phyloP scores from a whole-genome alignment of 345 rosid species.

The Acer saccharum region DNA sequence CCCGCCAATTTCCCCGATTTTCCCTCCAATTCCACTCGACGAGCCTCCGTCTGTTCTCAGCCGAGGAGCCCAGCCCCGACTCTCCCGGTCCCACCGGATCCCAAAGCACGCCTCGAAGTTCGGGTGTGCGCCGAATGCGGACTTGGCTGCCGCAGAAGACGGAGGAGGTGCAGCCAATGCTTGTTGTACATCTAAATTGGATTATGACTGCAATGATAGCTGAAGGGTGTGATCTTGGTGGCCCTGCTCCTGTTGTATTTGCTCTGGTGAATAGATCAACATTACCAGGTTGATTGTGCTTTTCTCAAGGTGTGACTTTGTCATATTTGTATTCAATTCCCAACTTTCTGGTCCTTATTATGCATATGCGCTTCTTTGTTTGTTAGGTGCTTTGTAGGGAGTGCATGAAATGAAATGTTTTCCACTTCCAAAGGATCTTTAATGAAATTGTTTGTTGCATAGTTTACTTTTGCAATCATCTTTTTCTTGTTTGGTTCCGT shows the following conservation, averaged over 20 bases:
- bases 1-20: no score
- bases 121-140: constrained; percentile 78
- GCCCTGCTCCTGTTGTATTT: constrained; percentile 72
- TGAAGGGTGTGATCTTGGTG: constrained; percentile 49
- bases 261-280: constrained; percentile 95
- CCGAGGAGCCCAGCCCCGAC: constrained; percentile 1
- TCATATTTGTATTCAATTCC: not conserved
- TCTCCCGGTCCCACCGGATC: not conserved
- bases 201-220: constrained; percentile 76
- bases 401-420: not conserved
- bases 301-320: constrained; percentile 3
- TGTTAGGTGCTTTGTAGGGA: not conserved
- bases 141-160: constrained; percentile 68
- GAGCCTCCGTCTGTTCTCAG: not conserved
- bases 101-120: constrained; percentile 19
- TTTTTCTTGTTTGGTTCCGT: not conserved
- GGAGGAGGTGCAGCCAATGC: constrained; percentile 44
- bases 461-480: not conserved
- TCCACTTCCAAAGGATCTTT: not conserved
- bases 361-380: not conserved
- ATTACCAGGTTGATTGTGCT: not conserved
- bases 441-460: not conserved
- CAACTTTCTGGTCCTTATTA: not conserved
- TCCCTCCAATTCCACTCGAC: constrained; percentile 31
- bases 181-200: constrained; percentile 30